phyloP scores from a whole-genome alignment of 106 monocot species.

The Platanthera guangdongensis region DNA sequence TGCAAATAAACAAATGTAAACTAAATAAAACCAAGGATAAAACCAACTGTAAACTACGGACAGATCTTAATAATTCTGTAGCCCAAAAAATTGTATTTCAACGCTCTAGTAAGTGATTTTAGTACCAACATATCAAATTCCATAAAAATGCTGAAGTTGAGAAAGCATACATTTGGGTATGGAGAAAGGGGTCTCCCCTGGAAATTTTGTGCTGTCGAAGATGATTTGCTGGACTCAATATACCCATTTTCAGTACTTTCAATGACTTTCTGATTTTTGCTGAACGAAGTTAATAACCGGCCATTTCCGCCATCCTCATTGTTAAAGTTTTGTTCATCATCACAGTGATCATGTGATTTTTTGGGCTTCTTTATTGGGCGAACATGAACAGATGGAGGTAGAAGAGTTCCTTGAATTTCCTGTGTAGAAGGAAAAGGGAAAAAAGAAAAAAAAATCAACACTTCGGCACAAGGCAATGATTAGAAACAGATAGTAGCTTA shows the following conservation, averaged over 20 bases:
- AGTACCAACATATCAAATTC: neutral
- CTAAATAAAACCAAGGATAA: neutral
- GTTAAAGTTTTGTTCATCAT: conserved; percentile 4
- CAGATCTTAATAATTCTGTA: neutral
- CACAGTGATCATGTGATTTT: neutral
- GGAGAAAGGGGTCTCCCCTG: conserved; percentile 22
- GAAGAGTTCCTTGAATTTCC: conserved; percentile 70
- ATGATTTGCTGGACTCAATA: conserved; percentile 5
- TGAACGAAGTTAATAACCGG: conserved; percentile 11
- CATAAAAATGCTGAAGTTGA: conserved; percentile 6
- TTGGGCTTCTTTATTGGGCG: conserved; percentile 49
- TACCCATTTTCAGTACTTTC: conserved; percentile 14
- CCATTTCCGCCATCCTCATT: conserved; percentile 13
- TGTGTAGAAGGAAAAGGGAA: conserved; percentile 12
- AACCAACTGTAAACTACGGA: too few relatives aligned
- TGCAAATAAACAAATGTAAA: neutral
- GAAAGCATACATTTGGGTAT: conserved; percentile 35
- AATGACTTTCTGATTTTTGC: conserved; percentile 2
- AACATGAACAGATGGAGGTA: conserved; percentile 79
- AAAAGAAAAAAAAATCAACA: neutral
- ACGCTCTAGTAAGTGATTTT: too few relatives aligned
- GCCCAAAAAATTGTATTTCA: neutral
- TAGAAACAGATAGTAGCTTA: neutral
- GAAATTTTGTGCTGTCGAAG: conserved; percentile 6
- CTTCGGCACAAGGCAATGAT: neutral